Conservation (phyloP, 768 basidiomycete genomes). For the Agaricus subrufescens region DNA sequence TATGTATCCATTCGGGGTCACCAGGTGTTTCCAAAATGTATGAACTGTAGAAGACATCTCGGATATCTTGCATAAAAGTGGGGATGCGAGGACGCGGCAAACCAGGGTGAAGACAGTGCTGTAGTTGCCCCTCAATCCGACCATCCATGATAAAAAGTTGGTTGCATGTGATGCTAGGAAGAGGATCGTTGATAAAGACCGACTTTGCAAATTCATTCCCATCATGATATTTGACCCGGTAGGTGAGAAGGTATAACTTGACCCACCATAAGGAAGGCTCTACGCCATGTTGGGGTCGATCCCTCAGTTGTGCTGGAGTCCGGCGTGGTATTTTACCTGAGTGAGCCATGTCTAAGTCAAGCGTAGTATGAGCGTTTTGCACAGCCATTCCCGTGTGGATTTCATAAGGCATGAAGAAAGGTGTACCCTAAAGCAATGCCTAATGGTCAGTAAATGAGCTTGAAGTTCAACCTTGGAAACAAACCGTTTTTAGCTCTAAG, state of each 20-base stretch:
- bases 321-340: too few species aligned
- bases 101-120: not conserved
- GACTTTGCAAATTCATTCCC: not conserved
- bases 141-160: not conserved
- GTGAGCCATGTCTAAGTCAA: too few species aligned
- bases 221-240: not conserved
- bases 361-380: too few species aligned
- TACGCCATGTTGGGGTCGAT: constrained; percentile 3
- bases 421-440: constrained; percentile 4
- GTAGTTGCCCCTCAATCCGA: not conserved
- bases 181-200: not conserved
- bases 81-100: not conserved
- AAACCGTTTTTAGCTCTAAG: constrained; percentile 1
- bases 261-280: constrained; percentile 10
- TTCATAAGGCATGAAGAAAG: constrained; percentile 11
- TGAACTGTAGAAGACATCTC: not conserved
- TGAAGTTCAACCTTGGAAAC: not conserved
- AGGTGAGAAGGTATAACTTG: not conserved
- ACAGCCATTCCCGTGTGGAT: not conserved
- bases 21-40: not conserved
- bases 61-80: not conserved
- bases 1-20: not conserved
- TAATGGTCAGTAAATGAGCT: not conserved
- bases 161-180: not conserved
- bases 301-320: too few species aligned